Evolutionary conservation across 371 early-diverging fungal species (phyloP).

Genomic region (Rhizopus delemar): DNA sequence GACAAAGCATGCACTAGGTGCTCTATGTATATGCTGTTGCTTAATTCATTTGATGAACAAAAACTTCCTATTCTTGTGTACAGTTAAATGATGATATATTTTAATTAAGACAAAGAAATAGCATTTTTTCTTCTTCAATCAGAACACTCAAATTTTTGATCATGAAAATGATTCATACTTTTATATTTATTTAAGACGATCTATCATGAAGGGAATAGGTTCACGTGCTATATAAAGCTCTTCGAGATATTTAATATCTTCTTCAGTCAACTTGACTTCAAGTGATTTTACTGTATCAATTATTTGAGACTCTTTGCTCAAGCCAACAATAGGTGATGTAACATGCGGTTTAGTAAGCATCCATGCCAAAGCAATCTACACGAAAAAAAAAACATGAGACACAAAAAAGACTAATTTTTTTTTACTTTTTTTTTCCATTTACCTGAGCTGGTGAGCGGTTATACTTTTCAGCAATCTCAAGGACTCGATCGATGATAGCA

Average conservation of each 20-base stretch:
- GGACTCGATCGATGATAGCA: slow-evolving; percentile 13
- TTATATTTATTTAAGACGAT: too few species aligned
- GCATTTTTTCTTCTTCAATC: too few species aligned
- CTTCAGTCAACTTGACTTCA: slow-evolving; percentile 33
- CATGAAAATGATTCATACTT: too few species aligned
- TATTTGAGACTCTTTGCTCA: slow-evolving; percentile 33
- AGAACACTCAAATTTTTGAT: too few species aligned
- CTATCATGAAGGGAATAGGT: too few species aligned
- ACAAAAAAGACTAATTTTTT: neutral
- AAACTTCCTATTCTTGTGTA: too few species aligned
- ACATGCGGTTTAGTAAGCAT: slow-evolving; percentile 45
- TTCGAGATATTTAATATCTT: slow-evolving; percentile 42
- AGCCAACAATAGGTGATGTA: slow-evolving; percentile 48
- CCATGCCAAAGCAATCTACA: slow-evolving; percentile 54
- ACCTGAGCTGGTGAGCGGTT: slow-evolving; percentile 21
- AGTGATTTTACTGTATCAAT: slow-evolving; percentile 39
- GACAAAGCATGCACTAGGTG: too few species aligned
- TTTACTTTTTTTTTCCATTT: neutral
- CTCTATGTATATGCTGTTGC: too few species aligned
- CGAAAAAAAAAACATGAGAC: slow-evolving; percentile 32
- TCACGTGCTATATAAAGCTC: slow-evolving; percentile 25
- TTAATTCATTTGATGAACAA: too few species aligned
- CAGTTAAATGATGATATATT: too few species aligned
- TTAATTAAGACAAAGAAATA: too few species aligned
- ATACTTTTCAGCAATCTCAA: slow-evolving; percentile 18